phyloP scores from a whole-genome alignment of 2,329 filamentous ascomycete species.

The Fusarium metavorans region DNA sequence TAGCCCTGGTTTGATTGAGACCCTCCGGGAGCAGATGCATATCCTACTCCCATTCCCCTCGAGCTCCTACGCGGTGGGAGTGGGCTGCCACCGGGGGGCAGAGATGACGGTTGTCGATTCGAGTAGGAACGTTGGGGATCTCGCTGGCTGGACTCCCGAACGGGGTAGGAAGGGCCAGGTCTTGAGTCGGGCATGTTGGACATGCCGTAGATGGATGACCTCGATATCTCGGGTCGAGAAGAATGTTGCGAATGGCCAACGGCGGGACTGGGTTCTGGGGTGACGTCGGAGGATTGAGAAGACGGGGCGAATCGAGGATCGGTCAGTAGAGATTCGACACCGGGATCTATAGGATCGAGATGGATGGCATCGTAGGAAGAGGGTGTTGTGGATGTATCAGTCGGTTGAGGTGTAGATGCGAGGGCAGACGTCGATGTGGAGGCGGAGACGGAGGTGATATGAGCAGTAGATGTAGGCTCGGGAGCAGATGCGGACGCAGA shows the following conservation, averaged over 20 bases:
- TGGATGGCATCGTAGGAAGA: slow-evolving; percentile 39
- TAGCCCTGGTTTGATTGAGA: slow-evolving; percentile 45
- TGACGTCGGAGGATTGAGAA: slow-evolving; percentile 26
- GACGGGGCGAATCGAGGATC: slow-evolving; percentile 38
- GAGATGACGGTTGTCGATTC: slow-evolving; percentile 62
- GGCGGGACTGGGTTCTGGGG: slow-evolving; percentile 25
- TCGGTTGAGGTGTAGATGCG: slow-evolving; percentile 31
- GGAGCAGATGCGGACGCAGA: slow-evolving; percentile 41
- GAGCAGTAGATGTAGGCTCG: slow-evolving; percentile 19
- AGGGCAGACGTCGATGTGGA: slow-evolving; percentile 30
- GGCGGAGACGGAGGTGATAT: slow-evolving; percentile 27
- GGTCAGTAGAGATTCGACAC: slow-evolving; percentile 35
- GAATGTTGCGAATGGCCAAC: slow-evolving; percentile 27
- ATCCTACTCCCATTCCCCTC: slow-evolving; percentile 73
- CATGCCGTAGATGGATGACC: slow-evolving; percentile 65
- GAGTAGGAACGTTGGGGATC: slow-evolving; percentile 72
- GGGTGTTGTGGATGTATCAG: slow-evolving; percentile 28
- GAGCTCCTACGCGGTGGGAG: slow-evolving; percentile 83
- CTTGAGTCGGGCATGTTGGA: slow-evolving; percentile 73
- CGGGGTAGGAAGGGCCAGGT: slow-evolving; percentile 62
- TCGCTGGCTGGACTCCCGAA: slow-evolving; percentile 76
- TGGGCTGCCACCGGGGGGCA: slow-evolving; percentile 65
- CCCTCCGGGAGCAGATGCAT: slow-evolving; percentile 50
- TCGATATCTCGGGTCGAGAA: slow-evolving; percentile 37
- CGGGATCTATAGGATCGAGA: slow-evolving; percentile 40